phyloP scores from a whole-genome alignment of 768 basidiomycete genomes.

The Lactifluus pinguis region DNA sequence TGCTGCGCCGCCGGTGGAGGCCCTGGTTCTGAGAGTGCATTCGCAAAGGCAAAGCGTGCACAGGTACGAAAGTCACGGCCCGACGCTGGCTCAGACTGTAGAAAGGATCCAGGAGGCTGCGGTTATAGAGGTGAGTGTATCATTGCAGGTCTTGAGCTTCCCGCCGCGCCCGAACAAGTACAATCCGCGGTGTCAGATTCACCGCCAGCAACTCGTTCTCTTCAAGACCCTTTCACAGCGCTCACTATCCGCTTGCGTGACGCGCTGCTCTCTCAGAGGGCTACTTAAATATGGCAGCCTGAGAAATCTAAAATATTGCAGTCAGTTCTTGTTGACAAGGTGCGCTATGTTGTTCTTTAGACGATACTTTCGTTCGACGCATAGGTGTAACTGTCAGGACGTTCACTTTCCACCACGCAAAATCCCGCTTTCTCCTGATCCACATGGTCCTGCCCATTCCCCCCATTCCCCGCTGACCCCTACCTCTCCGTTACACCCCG shows the following conservation, averaged over 20 bases:
- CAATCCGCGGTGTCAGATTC: constrained; percentile 20
- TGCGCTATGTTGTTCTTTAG: constrained; percentile 17
- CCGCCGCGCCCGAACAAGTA: constrained; percentile 16
- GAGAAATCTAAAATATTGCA: constrained; percentile 71
- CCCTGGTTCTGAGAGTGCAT: too few relatives aligned
- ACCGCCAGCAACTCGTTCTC: constrained; percentile 22
- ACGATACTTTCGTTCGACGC: not conserved
- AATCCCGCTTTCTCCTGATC: constrained; percentile 47
- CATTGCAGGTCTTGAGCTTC: too few relatives aligned
- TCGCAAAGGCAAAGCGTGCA: too few relatives aligned
- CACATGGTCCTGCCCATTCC: constrained; percentile 56
- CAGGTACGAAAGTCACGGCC: too few relatives aligned
- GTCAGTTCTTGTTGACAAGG: constrained; percentile 76
- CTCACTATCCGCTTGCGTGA: constrained; percentile 60
- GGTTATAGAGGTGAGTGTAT: too few relatives aligned
- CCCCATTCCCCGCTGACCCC: constrained; percentile 89
- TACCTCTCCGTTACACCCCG: constrained; percentile 81
- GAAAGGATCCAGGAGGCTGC: too few relatives aligned
- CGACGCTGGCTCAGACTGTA: too few relatives aligned
- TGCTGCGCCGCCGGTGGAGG: too few relatives aligned
- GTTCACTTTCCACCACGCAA: constrained; percentile 86
- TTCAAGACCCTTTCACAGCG: constrained; percentile 52
- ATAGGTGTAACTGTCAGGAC: constrained; percentile 30
- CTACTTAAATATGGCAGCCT: constrained; percentile 62
- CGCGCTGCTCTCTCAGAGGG: constrained; percentile 52